Evolutionary conservation across 2,329 filamentous ascomycete genomes (phyloP), one percentile per base, ranked within the genome.

Genomic region (Septoria linicola): DNA sequence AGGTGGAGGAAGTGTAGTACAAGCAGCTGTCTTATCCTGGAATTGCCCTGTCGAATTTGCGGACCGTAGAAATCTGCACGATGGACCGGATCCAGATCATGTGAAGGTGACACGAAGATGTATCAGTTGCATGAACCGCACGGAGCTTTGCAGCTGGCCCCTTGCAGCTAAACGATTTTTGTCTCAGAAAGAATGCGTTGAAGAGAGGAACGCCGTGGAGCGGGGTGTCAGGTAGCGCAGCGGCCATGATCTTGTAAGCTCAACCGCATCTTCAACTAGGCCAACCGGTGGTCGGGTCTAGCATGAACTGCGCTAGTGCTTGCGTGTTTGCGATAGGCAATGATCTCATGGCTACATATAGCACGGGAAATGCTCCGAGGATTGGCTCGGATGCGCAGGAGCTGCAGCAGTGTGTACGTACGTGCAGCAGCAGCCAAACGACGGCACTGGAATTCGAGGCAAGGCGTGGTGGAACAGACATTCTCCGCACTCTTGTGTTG

Each of bases 101-200:
- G 13, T 32, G 13, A 23, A 44, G 20, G 51, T 54, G 14, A 25
- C 51, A 54, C 46, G 31, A 46, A 37, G 47, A 37, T 46, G 41
- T 48, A 37, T 42, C 41, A 41, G 20, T 42, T 45, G 51, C 46
- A 45, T 50, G 41, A 49, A 49, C 41, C 45, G 51, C 35, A 40
- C 41, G 41, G 46, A 30, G 30, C 36, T 37, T 44, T 32, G 41
- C 45, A 39, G 40, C 11, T 41, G 39, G 41, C 46, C 51, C 51
- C 51, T 54, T 46, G 51, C 51, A 31, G 49, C 46, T 42, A 45
- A 21, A 34, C 36, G 31, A 46, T 34, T 50, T 23, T 40, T 49
- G 51, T 54, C 46, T 50, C 51, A 42, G 41, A 36, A 54, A 49
- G 51, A 53, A 53, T 53, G 51, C 45, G 51, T 53, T 53, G 51